phyloP scores from a whole-genome alignment of 2,329 filamentous ascomycete genomes.

The Hypoxylon sp. region DNA sequence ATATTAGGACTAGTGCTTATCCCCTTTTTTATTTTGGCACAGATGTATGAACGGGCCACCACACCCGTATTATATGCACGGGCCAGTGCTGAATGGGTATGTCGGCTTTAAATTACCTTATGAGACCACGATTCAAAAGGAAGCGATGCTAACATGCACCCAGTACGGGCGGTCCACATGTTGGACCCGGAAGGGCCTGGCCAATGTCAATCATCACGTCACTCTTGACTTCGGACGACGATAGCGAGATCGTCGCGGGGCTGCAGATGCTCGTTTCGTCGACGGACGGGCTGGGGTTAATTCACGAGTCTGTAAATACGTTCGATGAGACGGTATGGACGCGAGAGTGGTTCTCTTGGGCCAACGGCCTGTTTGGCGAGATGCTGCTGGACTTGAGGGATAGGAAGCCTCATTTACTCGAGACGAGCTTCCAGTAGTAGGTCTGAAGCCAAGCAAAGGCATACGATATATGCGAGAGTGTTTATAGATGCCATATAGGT shows the following conservation, averaged over 20 bases:
- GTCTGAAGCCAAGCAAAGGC: neutral
- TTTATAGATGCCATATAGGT: conserved; percentile 35
- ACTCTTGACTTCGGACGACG: conserved; percentile 73
- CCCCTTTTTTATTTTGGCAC: too few relatives aligned
- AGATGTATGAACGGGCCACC: too few relatives aligned
- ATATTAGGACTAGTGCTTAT: too few relatives aligned
- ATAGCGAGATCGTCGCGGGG: conserved; percentile 56
- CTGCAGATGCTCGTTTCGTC: conserved; percentile 54
- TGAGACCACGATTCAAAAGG: conserved; percentile 23
- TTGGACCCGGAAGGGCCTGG: conserved; percentile 81
- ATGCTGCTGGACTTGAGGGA: conserved; percentile 68
- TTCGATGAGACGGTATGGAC: conserved; percentile 58
- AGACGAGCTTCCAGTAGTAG: conserved; percentile 64
- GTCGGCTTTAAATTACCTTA: conserved; percentile 48
- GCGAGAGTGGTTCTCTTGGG: conserved; percentile 60
- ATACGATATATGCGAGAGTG: conserved; percentile 31
- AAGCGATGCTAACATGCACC: conserved; percentile 34
- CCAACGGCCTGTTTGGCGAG: conserved; percentile 56
- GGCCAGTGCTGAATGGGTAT: conserved; percentile 65
- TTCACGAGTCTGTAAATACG: conserved; percentile 61
- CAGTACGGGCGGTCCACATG: conserved; percentile 66
- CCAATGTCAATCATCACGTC: conserved; percentile 88
- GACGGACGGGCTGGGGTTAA: conserved; percentile 56
- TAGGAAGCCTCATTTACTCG: conserved; percentile 77
- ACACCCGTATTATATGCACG: conserved; percentile 78